Percentiles rank a stretch among this genome's conserved stretches.
Evolutionary conservation across 1,139 yeast genomes (phyloP).

Genomic region (Saccharomycopsis hybrid): DNA sequence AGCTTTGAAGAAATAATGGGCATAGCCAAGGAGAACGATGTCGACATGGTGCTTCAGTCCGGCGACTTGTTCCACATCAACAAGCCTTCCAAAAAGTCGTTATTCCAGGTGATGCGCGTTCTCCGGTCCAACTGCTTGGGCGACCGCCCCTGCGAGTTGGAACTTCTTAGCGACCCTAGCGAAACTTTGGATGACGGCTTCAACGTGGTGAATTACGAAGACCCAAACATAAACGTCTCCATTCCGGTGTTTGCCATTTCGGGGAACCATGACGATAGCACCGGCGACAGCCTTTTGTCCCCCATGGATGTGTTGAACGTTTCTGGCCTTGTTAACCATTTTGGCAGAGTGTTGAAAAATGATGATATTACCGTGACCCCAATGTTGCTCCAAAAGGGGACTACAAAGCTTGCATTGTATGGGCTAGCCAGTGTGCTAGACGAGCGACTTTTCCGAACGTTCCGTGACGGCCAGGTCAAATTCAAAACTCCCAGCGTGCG

Average conservation of each 20-base stretch:
- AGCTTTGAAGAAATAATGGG: conserved; percentile 80
- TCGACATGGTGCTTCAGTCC: conserved; percentile 85
- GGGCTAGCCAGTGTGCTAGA: conserved; percentile 89
- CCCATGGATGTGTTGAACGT: conserved; percentile 83
- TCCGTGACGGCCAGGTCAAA: conserved; percentile 72
- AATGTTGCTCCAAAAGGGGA: conserved; percentile 71
- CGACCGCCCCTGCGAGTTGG: conserved; percentile 82
- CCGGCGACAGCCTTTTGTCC: conserved; percentile 80
- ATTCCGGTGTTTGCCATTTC: conserved; percentile 92
- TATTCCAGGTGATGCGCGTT: conserved; percentile 76
- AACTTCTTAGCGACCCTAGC: conserved; percentile 74
- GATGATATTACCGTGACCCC: conserved; percentile 78
- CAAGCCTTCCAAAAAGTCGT: conserved; percentile 79
- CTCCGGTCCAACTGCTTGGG: conserved; percentile 74
- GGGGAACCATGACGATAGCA: conserved; percentile 96
- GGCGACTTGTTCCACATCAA: conserved; percentile 92
- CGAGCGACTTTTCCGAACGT: conserved; percentile 77
- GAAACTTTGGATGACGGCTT: conserved; percentile 51
- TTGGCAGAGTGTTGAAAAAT: conserved; percentile 74
- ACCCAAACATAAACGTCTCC: conserved; percentile 80
- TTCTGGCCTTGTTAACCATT: conserved; percentile 81
- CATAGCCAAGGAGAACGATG: conserved; percentile 65
- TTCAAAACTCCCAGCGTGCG: conserved; percentile 65
- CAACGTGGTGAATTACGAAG: conserved; percentile 78
- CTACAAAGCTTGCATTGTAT: conserved; percentile 74